Evolutionary conservation across 2,329 filamentous ascomycete genomes (phyloP), one percentile per base, ranked within the genome.

Genomic region (Lomentospora prolificans): DNA sequence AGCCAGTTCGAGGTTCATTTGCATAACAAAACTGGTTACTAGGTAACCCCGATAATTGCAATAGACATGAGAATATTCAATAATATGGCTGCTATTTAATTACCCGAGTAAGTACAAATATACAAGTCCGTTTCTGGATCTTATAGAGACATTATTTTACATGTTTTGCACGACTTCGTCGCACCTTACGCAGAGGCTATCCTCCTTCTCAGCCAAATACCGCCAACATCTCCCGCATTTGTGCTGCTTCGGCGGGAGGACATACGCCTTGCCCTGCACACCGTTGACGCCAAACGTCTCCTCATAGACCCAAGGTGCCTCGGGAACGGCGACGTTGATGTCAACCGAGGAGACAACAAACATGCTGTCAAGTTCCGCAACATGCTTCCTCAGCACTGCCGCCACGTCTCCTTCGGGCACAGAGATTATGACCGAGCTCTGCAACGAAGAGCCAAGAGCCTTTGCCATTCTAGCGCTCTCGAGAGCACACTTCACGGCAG

Each of bases 141-240:
- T 22, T 25, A 22, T 41, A n/a, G 19, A 41, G n/a, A 41, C 44
- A 48, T 9, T 48, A 48, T 48, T 48, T 48, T 55, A 55, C 53
- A 55, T 6, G 5, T 4, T 27, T 24, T 31, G 14, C 36, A 92
- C 78, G 33, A 86, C 81, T 10, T 81, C 78, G 28, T 85, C 82
- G 67, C 92, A 97, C 65, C 90, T 76, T 51, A 69, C 70, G 69
- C 92, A 97, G 17, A 95, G 71, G 39, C 73, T 68, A 17, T 87
- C 82, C 61, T 85, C 77, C 51, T 71, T 70, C n/a, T 79, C 74
- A n/a, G 87, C 84, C 24, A 87, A 77, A 68, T 89, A 95, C 59
- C 87, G 82, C 94, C 94, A 99, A 71, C 94, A 99, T 53, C 94
- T 78, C 1, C 81, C 77, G 67, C 94, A 99, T 69, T 97, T 99